Percentiles rank a stretch among this genome's conserved stretches.
Evolutionary conservation across 257 asterid species (phyloP).

Genomic region (Parsonsia alboflavescens): DNA sequence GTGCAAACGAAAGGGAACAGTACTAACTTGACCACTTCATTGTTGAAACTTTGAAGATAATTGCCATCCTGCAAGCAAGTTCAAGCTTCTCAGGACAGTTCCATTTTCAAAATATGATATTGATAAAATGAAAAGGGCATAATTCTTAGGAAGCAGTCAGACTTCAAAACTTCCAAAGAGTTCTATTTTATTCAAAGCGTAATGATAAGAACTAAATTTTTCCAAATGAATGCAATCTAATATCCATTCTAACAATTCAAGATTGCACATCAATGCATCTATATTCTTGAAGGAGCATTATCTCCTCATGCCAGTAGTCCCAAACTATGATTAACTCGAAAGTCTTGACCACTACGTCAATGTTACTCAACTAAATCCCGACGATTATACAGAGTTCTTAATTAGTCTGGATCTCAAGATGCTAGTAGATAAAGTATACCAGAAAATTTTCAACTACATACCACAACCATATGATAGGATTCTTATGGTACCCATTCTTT

Average conservation of each 20-base stretch:
- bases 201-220: neutral
- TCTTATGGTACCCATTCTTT: conserved; percentile 78
- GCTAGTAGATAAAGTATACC: conserved; percentile 7
- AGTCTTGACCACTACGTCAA: no score
- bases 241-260: neutral
- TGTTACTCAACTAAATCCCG: neutral
- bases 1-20: conserved; percentile 10
- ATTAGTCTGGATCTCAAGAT: neutral
- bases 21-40: conserved; percentile 56
- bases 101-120: neutral
- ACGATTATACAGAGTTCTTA: neutral
- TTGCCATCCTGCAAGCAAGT: conserved; percentile 49
- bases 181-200: conserved; percentile 1
- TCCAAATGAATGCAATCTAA: conserved; percentile 2
- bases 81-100: conserved; percentile 19
- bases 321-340: neutral
- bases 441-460: conserved; percentile 19
- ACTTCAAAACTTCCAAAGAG: neutral
- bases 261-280: neutral
- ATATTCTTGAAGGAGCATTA: neutral
- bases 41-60: conserved; percentile 57
- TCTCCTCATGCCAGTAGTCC: neutral
- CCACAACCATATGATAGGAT: conserved; percentile 49
- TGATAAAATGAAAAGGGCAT: neutral
- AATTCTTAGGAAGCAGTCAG: neutral